Conservation (phyloP, 129 eudicot species). For the Calendula officinalis region DNA sequence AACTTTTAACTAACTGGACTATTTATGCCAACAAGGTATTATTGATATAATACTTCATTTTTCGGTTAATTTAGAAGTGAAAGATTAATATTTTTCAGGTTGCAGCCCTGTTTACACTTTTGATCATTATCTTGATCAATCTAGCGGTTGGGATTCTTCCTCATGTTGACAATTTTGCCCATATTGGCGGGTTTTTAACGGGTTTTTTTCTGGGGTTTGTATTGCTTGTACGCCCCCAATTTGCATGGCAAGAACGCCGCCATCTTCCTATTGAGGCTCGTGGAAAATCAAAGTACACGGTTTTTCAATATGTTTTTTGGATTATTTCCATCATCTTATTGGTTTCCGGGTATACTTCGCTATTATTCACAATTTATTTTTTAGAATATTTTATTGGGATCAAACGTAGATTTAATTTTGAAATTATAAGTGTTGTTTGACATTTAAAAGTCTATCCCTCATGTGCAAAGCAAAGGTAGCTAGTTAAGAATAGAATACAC, state of each 20-base stretch:
- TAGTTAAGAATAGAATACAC: no score
- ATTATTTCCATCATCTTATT: conserved; percentile 48
- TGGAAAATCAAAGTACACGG: conserved; percentile 56
- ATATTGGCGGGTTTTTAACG: conserved; percentile 75
- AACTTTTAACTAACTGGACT: conserved; percentile 80
- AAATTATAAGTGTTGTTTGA: conserved; percentile 5
- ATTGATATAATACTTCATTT: no score
- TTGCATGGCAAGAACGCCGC: conserved; percentile 61
- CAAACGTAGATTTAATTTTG: no score
- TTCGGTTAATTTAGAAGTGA: no score
- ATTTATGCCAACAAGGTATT: conserved; percentile 63
- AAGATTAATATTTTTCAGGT: conserved; percentile 33
- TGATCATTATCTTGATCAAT: conserved; percentile 67
- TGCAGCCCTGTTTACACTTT: conserved; percentile 67
- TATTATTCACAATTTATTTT: not conserved
- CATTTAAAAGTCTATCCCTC: not conserved
- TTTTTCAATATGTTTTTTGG: conserved; percentile 57
- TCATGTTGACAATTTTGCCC: conserved; percentile 87
- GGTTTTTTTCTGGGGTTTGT: conserved; percentile 88
- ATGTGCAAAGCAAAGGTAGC: no score
- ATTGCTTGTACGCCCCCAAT: conserved; percentile 70
- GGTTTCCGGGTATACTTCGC: conserved; percentile 65
- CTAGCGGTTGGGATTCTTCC: conserved; percentile 91
- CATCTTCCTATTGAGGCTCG: conserved; percentile 56
- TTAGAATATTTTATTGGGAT: no score